These are phyloP conservation scores for Neoscytalidium dimidiatum DNA, from an alignment of 2,329 filamentous ascomycete species.

Conservation along the genomic window DNA sequence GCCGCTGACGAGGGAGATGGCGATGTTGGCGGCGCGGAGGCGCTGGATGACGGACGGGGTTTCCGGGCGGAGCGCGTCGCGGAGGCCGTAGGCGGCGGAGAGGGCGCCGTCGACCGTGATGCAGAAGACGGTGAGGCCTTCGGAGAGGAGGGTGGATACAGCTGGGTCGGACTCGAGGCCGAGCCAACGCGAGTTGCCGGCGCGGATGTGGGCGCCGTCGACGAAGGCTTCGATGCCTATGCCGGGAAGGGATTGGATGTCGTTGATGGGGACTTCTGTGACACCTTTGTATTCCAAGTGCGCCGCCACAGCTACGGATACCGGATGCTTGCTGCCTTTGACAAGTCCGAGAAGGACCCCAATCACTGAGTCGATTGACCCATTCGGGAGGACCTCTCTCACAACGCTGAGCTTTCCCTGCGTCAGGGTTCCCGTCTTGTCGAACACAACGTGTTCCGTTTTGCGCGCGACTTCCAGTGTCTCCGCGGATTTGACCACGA, in stretches of 20 bases:
- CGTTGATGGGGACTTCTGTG: neutral
- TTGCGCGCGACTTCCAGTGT: constrained; percentile 65
- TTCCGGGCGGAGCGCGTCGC: constrained; percentile 51
- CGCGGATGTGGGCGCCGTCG: neutral
- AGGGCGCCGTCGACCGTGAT: constrained; percentile 50
- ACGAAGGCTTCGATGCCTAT: constrained; percentile 4
- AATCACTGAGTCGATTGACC: constrained; percentile 23
- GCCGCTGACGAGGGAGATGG: constrained; percentile 59
- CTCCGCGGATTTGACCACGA: constrained; percentile 69
- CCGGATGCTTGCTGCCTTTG: constrained; percentile 28
- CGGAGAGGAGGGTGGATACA: neutral
- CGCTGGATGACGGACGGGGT: constrained; percentile 54
- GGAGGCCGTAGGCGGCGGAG: constrained; percentile 53
- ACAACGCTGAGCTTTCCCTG: constrained; percentile 52
- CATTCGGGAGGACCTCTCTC: constrained; percentile 19
- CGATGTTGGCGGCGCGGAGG: constrained; percentile 51
- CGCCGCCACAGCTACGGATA: neutral
- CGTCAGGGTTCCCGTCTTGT: constrained; percentile 80
- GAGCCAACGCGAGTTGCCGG: constrained; percentile 11
- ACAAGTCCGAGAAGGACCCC: constrained; percentile 43
- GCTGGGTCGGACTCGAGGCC: neutral
- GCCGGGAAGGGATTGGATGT: constrained; percentile 2
- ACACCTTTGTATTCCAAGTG: neutral
- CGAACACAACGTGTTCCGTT: constrained; percentile 69
- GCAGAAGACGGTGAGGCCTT: constrained; percentile 30